Evolutionary conservation across 176 grass and related monocot species (phyloP).

Genomic region (Musa acuminata): DNA sequence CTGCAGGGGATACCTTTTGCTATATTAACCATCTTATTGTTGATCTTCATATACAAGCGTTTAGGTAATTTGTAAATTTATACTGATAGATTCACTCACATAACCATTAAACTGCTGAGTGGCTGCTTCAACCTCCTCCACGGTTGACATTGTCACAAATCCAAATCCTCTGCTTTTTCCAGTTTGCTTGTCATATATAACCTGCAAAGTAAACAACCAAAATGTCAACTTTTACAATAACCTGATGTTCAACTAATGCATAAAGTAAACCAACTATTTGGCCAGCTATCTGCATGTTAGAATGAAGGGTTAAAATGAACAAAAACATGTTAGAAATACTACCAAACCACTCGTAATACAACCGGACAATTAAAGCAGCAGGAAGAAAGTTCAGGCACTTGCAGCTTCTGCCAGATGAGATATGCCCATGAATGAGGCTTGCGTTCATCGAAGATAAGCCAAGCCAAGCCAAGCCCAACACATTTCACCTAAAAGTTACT

Average conservation of each 20-base stretch:
- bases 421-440: no score
- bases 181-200: constrained; percentile 82
- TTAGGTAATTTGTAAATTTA: neutral
- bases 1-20: neutral
- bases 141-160: constrained; percentile 84
- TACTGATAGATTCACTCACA: constrained; percentile 32
- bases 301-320: no score
- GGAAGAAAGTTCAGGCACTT: neutral
- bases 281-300: no score
- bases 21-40: neutral
- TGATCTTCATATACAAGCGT: neutral
- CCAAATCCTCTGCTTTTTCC: constrained; percentile 93
- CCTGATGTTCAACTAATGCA: neutral
- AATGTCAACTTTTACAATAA: neutral
- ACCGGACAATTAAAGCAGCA: no score
- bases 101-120: constrained; percentile 73
- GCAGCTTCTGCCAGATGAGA: neutral
- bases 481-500: neutral
- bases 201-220: constrained; percentile 28
- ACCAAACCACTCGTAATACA: no score
- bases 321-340: no score
- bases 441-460: no score
- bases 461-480: no score
- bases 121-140: constrained; percentile 52
- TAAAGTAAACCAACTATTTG: neutral